Percentiles rank a stretch among this genome's conserved stretches.
phyloP scores from a whole-genome alignment of 805 yeast genomes.

The Clavispora carvajalis region DNA sequence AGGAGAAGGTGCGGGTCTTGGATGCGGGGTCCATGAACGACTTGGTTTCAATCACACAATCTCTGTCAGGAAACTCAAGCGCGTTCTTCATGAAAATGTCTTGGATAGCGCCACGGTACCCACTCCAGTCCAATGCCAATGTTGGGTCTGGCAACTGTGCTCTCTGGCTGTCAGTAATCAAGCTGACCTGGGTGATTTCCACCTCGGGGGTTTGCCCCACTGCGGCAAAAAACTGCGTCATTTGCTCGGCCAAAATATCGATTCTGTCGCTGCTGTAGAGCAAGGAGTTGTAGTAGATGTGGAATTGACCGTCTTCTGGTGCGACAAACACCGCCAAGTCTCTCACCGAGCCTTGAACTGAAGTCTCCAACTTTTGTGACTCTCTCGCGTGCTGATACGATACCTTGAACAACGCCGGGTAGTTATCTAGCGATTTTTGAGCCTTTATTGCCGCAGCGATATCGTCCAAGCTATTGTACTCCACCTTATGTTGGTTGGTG shows the following conservation, averaged over 20 bases:
- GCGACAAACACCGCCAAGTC: slow-evolving; percentile 53
- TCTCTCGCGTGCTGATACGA: slow-evolving; percentile 46
- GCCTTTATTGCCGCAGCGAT: slow-evolving; percentile 48
- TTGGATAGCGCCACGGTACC: slow-evolving; percentile 92
- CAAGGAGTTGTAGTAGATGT: slow-evolving; percentile 67
- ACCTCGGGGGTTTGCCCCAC: slow-evolving; percentile 33
- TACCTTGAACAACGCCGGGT: slow-evolving; percentile 61
- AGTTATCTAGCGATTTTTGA: slow-evolving; percentile 45
- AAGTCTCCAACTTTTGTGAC: slow-evolving; percentile 39
- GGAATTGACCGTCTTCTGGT: slow-evolving; percentile 27
- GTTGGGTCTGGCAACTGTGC: slow-evolving; percentile 81
- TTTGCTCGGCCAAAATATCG: slow-evolving; percentile 66
- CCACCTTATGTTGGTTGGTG: slow-evolving; percentile 31
- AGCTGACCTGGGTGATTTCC: slow-evolving; percentile 54
- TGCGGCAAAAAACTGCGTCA: slow-evolving; percentile 43
- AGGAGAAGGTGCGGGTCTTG: slow-evolving; percentile 69
- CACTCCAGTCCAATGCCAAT: slow-evolving; percentile 79
- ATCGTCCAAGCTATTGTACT: slow-evolving; percentile 45
- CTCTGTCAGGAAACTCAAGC: slow-evolving; percentile 72
- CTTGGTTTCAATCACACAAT: slow-evolving; percentile 90
- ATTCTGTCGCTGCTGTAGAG: slow-evolving; percentile 70
- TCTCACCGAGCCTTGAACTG: slow-evolving; percentile 51
- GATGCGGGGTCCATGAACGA: slow-evolving; percentile 51
- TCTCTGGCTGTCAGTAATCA: slow-evolving; percentile 65
- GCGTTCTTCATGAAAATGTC: slow-evolving; percentile 92